Evolutionary conservation across 192 early-diverging fungal species (phyloP).

Genomic region (Nowakowskiella sp.): DNA sequence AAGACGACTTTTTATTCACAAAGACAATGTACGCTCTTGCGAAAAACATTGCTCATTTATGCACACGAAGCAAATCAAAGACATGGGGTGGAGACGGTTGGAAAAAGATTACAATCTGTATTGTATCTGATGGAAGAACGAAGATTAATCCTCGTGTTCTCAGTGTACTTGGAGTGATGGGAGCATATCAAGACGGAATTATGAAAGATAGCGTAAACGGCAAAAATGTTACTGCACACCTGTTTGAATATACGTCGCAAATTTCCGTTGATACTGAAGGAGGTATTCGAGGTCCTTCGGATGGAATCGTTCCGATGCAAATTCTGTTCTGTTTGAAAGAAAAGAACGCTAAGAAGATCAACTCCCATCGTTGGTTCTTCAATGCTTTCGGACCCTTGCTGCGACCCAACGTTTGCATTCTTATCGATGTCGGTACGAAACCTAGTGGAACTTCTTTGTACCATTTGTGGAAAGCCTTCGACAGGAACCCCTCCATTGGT

Average conservation of each 20-base stretch:
- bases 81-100: conserved; percentile 80
- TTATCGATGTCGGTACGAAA: conserved; percentile 90
- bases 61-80: conserved; percentile 64
- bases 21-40: conserved; percentile 80
- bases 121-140: conserved; percentile 82
- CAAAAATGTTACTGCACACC: conserved; percentile 65
- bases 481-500: conserved; percentile 66
- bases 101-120: conserved; percentile 89
- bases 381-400: conserved; percentile 79
- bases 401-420: conserved; percentile 78
- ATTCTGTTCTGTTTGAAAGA: conserved; percentile 89
- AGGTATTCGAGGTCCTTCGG: conserved; percentile 54
- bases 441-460: conserved; percentile 77
- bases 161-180: conserved; percentile 73
- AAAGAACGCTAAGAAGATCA: conserved; percentile 87
- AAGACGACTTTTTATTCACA: conserved; percentile 85
- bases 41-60: conserved; percentile 87
- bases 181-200: conserved; percentile 49
- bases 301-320: conserved; percentile 75
- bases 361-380: conserved; percentile 97
- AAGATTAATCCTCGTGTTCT: conserved; percentile 72
- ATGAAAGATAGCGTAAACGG: conserved; percentile 57
- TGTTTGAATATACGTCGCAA: conserved; percentile 90
- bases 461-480: conserved; percentile 91
- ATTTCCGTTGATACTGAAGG: conserved; percentile 53